Percentiles rank a stretch among this genome's conserved stretches.
These are phyloP conservation scores for Rhytidiadelphus loreus DNA, from an alignment of 225 moss, liverwort and hornwort species.

Conservation along the genomic window DNA sequence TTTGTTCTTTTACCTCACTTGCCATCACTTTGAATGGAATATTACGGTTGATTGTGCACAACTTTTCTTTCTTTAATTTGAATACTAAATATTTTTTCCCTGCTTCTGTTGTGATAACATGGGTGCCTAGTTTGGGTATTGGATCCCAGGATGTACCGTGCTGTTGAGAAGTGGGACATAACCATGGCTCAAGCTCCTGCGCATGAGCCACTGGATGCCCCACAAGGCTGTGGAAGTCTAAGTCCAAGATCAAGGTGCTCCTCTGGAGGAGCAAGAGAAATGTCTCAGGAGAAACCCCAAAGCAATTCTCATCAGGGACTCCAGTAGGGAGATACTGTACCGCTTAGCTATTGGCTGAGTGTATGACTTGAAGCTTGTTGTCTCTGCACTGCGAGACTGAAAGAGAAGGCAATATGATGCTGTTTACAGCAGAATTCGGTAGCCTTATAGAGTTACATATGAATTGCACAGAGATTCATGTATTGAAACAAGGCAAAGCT, in stretches of 20 bases:
- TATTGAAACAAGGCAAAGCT: neutral
- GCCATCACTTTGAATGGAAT: too few relatives aligned
- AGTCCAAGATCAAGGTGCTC: conserved; percentile 1
- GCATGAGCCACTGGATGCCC: neutral
- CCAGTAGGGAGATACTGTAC: neutral
- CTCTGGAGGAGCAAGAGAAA: neutral
- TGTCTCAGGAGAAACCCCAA: neutral
- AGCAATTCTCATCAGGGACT: neutral
- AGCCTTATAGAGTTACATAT: neutral
- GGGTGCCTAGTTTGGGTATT: neutral
- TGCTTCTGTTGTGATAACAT: neutral
- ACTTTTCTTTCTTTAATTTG: too few relatives aligned
- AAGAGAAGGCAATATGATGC: neutral
- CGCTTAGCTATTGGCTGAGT: neutral
- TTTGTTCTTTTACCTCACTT: too few relatives aligned
- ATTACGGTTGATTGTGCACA: too few relatives aligned
- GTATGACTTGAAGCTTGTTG: neutral
- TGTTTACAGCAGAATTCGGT: neutral
- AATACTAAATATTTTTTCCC: too few relatives aligned
- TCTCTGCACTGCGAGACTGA: neutral
- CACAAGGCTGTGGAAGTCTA: neutral
- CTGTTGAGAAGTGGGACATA: conserved; percentile 6
- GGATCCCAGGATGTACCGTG: neutral
- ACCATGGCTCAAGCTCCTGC: conserved; percentile 2
- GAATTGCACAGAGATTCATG: neutral